phyloP scores from a whole-genome alignment of 768 basidiomycete species.

The Phylloporus sp. region DNA sequence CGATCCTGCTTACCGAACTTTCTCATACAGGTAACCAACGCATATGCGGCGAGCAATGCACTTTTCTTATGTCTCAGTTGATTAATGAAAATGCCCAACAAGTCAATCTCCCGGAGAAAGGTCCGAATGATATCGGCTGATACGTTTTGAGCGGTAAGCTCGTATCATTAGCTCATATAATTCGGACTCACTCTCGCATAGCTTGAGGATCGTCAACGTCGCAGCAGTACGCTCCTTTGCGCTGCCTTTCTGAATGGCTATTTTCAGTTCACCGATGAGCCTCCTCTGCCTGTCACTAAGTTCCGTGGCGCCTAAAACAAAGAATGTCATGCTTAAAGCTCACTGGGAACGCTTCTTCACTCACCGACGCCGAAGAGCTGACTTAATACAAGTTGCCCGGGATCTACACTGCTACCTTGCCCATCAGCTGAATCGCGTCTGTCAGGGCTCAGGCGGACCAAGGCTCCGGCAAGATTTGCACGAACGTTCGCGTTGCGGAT shows the following conservation, averaged over 20 bases:
- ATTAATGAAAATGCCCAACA: slow-evolving; percentile 12
- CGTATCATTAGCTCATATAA: neutral
- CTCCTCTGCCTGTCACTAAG: slow-evolving; percentile 2
- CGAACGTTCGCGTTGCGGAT: slow-evolving; percentile 7
- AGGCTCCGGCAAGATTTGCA: slow-evolving; percentile 15
- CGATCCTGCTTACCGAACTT: slow-evolving; percentile 9
- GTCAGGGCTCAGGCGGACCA: slow-evolving; percentile 5
- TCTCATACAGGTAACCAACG: slow-evolving; percentile 15
- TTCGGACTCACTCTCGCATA: slow-evolving; percentile 16
- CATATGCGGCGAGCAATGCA: slow-evolving; percentile 21
- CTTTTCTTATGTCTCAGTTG: slow-evolving; percentile 15
- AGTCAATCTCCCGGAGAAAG: slow-evolving; percentile 3
- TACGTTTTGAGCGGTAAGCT: neutral
- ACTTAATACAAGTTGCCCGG: slow-evolving; percentile 3
- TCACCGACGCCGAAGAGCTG: slow-evolving; percentile 18
- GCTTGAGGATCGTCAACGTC: slow-evolving; percentile 20
- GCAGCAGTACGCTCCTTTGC: slow-evolving; percentile 21
- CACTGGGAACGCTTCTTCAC: neutral
- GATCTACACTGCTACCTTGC: neutral
- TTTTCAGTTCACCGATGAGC: slow-evolving; percentile 12
- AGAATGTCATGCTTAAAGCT: neutral
- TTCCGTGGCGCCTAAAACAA: slow-evolving; percentile 1
- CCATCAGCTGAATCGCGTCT: neutral
- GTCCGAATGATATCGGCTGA: slow-evolving; percentile 7
- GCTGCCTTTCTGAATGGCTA: neutral